phyloP scores from a whole-genome alignment of 2,329 filamentous ascomycete species.

The Paracoccidioides brasiliensis region DNA sequence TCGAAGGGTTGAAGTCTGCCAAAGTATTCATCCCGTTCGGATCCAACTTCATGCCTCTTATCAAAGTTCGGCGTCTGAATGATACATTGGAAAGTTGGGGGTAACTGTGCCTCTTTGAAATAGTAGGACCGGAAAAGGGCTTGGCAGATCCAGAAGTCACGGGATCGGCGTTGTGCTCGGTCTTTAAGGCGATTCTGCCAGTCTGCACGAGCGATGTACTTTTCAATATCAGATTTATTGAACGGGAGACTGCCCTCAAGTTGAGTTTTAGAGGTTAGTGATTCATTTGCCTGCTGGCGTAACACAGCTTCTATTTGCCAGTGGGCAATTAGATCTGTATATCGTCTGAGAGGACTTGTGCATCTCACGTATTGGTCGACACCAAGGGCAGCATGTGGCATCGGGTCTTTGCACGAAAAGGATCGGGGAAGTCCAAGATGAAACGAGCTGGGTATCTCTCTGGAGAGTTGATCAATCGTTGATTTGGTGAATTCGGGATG shows the following conservation, averaged over 20 bases:
- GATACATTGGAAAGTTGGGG: constrained; percentile 32
- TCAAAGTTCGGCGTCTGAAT: constrained; percentile 22
- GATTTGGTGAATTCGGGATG: constrained; percentile 13
- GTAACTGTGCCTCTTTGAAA: constrained; percentile 40
- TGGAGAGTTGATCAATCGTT: constrained; percentile 23
- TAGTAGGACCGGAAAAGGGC: constrained; percentile 46
- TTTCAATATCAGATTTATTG: constrained; percentile 33
- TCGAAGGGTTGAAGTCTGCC: constrained; percentile 13
- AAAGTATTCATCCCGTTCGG: constrained; percentile 6
- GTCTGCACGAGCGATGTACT: constrained; percentile 34
- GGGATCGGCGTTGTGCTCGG: constrained; percentile 26
- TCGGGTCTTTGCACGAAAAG: constrained; percentile 34
- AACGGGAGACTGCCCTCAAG: constrained; percentile 37
- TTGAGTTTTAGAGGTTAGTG: constrained; percentile 24
- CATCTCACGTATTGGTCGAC: constrained; percentile 43
- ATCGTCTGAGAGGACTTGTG: constrained; percentile 49
- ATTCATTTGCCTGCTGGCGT: constrained; percentile 39
- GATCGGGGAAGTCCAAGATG: constrained; percentile 19
- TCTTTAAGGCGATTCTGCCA: constrained; percentile 29
- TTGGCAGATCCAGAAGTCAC: constrained; percentile 39
- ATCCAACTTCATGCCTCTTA: constrained; percentile 9
- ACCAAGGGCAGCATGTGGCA: constrained; percentile 40
- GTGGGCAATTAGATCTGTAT: constrained; percentile 47
- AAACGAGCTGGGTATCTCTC: constrained; percentile 24
- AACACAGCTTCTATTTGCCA: constrained; percentile 53